phyloP scores from a whole-genome alignment of 2,329 filamentous ascomycete species.

The Penicillium sp. region DNA sequence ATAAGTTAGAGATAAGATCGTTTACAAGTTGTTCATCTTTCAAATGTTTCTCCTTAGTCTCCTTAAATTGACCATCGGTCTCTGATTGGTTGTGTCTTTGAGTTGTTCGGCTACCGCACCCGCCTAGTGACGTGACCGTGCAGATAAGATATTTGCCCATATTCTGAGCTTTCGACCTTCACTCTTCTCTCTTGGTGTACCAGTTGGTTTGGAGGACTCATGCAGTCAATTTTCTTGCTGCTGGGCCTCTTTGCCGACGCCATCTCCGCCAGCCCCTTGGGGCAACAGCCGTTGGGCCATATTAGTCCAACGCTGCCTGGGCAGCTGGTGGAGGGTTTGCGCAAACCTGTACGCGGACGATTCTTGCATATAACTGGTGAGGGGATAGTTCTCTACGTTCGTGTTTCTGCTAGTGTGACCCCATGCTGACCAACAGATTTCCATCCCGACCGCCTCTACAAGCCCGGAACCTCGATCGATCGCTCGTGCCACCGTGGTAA shows the following conservation, averaged over 20 bases:
- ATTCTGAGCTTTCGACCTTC: background rate
- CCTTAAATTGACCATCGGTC: background rate
- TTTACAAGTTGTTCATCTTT: background rate
- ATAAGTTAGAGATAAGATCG: background rate
- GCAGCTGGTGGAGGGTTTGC: background rate
- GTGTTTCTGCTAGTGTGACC: background rate
- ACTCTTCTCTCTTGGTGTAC: background rate
- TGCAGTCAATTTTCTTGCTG: slow-evolving; percentile 19
- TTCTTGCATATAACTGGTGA: slow-evolving; percentile 42
- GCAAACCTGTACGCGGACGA: slow-evolving; percentile 25
- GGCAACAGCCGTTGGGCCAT: slow-evolving; percentile 14
- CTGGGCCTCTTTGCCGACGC: slow-evolving; percentile 17
- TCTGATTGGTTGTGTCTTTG: background rate
- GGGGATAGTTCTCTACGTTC: background rate
- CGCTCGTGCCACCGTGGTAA: slow-evolving; percentile 73
- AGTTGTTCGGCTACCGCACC: slow-evolving; percentile 1
- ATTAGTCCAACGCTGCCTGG: background rate
- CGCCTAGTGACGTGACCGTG: slow-evolving; percentile 6
- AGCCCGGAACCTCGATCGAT: slow-evolving; percentile 70
- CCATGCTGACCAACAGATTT: slow-evolving; percentile 62
- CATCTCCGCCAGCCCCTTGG: slow-evolving; percentile 16
- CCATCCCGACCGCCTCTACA: slow-evolving; percentile 88
- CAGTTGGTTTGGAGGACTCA: slow-evolving; percentile 10
- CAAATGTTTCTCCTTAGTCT: background rate
- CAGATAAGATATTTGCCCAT: slow-evolving; percentile 2